Base-by-base conservation (phyloP, 2,329 filamentous ascomycete species). In the Aspergillus fischeri region DNA sequence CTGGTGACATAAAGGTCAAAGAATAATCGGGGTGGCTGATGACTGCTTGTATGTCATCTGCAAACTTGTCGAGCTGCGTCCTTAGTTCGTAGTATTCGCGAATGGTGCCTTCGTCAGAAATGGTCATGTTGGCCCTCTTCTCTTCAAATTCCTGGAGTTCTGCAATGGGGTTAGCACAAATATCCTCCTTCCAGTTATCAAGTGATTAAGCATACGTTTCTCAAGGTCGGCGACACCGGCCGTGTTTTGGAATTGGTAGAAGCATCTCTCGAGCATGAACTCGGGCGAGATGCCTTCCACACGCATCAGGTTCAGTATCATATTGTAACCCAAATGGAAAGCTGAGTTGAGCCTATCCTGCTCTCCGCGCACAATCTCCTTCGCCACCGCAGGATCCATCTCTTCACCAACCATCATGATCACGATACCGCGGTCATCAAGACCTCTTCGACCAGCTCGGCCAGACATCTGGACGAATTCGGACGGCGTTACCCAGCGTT, bases 401-500 rank as follows among this genome's bases (percentile, higher is more conserved):
- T 94, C 91, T 73, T 95, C 90, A 70, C 95, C 89, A 60, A 99
- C 90, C 93, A 99, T 97, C 91, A 99, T 97, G 73, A 99, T 97
- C 65, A 99, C 94, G 66, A 97, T 95, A 83, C 94, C 94, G 63
- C 94, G 89, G 61, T 97, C 92, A 78, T 99, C 94, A 54, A 99
- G 88, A 77, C 94, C 94, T 85, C 94, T 88, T 83, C 94, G 90
- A 71, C 94, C 94, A 58, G 94, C 94, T 76, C 94, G 90, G 60
- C 94, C 94, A 54, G 94, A 96, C 94, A 99, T 99, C 73, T 99
- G 94, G 53, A 99, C 91, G 75, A 97, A 99, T 69, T 99, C 94
- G 10, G 91, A 96, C 1, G 92, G 91, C 0, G 92, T 97, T 21
- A 97, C 83, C 76, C 92, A 95, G 62, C 93, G 85, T 66, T 86